Percentiles rank a stretch among this genome's conserved stretches.
Evolutionary conservation across 352 stramenopile species (phyloP).

Genomic region (Phytopythium litorale): DNA sequence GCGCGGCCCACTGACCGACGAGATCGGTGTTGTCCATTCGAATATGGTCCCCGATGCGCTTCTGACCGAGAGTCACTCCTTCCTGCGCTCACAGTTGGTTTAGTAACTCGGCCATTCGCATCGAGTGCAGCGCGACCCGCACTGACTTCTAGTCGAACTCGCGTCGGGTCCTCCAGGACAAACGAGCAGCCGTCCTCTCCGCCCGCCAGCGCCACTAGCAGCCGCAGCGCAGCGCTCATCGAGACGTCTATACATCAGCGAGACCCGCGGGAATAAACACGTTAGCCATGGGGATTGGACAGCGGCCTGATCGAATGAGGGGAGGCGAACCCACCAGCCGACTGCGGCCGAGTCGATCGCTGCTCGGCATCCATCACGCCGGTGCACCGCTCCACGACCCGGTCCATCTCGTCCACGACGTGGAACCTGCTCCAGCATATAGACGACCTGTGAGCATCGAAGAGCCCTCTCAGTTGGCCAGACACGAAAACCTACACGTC

Average conservation of each 20-base stretch:
- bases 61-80: slow-evolving; percentile 6
- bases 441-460: neutral
- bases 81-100: neutral
- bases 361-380: neutral
- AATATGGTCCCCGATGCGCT: slow-evolving; percentile 52
- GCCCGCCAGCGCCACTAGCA: slow-evolving; percentile 56
- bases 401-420: slow-evolving; percentile 30
- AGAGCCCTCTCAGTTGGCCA: neutral
- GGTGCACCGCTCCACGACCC: slow-evolving; percentile 25
- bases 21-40: slow-evolving; percentile 44
- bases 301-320: neutral
- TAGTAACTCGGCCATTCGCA: neutral
- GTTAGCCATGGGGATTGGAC: slow-evolving; percentile 9
- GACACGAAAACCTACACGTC: slow-evolving; percentile 16
- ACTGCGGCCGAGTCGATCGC: neutral
- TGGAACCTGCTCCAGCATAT: slow-evolving; percentile 16
- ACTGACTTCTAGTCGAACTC: slow-evolving; percentile 13
- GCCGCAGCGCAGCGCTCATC: slow-evolving; percentile 32
- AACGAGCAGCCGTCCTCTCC: slow-evolving; percentile 56
- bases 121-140: neutral
- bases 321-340: neutral
- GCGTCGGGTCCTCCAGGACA: slow-evolving; percentile 46
- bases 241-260: slow-evolving; percentile 8
- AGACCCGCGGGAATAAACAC: slow-evolving; percentile 3
- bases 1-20: slow-evolving; percentile 23